Conservation (phyloP, 176 grass and related monocot species). For the Dendrocalamus sinicus region DNA sequence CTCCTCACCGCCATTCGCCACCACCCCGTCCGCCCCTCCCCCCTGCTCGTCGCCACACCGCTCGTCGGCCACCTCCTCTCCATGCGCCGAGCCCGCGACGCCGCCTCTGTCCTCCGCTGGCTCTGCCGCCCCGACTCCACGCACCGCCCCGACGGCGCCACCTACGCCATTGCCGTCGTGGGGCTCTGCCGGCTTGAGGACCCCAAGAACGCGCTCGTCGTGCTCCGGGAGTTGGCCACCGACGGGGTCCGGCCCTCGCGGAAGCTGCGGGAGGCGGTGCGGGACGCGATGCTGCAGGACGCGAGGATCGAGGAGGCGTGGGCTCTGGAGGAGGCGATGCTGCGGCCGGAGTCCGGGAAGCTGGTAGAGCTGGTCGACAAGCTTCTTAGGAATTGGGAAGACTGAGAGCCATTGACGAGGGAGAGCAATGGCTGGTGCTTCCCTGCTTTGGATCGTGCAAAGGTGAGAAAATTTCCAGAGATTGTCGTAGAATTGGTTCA, state of each 20-base stretch:
- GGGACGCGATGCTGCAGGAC: slow-evolving; percentile 53
- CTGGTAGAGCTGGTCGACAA: slow-evolving; percentile 45
- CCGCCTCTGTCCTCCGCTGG: slow-evolving; percentile 56
- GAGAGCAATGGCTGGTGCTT: not conserved
- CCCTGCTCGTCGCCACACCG: slow-evolving; percentile 50
- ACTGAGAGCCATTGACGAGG: not conserved
- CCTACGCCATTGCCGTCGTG: slow-evolving; percentile 40
- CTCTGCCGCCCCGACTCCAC: slow-evolving; percentile 60
- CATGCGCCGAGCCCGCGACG: slow-evolving; percentile 42
- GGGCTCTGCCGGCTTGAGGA: slow-evolving; percentile 56
- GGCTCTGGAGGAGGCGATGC: slow-evolving; percentile 48
- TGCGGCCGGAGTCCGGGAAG: slow-evolving; percentile 29
- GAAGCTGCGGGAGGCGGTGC: slow-evolving; percentile 46
- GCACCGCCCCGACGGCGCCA: slow-evolving; percentile 38
- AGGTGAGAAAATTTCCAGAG: not conserved
- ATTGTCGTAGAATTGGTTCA: not conserved
- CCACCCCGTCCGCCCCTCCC: slow-evolving; percentile 48
- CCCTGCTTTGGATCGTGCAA: not conserved
- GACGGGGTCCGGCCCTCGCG: slow-evolving; percentile 22
- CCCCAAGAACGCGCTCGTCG: slow-evolving; percentile 39
- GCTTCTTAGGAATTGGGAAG: slow-evolving; percentile 53
- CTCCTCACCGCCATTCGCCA: slow-evolving; percentile 57
- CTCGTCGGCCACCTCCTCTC: slow-evolving; percentile 51
- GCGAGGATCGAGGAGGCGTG: slow-evolving; percentile 56
- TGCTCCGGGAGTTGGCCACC: slow-evolving; percentile 42